Base-by-base conservation (phyloP, 2,329 filamentous ascomycete species). In the Knoxdaviesia proteae region DNA sequence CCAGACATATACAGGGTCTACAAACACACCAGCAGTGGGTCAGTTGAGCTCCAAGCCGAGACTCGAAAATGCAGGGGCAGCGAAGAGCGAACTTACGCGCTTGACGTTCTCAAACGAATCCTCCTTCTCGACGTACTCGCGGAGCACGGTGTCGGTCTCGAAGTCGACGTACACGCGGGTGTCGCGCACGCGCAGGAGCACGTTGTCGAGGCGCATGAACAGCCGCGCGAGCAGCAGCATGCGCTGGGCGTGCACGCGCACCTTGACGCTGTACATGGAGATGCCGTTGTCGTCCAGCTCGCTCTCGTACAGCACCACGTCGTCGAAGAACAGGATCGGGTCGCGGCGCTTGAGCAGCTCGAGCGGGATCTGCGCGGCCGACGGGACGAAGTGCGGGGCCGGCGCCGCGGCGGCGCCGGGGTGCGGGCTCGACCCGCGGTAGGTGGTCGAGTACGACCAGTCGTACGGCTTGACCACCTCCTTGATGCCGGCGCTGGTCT, bases 201-300 rank as follows among this genome's bases (percentile, higher is more conserved):
- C 90, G 52, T 84, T 80, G 54, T 98, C 90, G 36, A 98, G 66
- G 45, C 90, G 71, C 79, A 98, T 83, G 59, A 94, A 98, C 56
- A 94, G 78, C 30, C 90, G 71, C 49, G 74, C 76, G 4, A 98
- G 71, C 47, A 98, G 66, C 44, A 98, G 68, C 61, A 98, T 76
- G 44, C 90, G 70, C 52, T 79, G 74, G 44, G 87, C 84, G 78
- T 96, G 94, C 44, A 96, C 88, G 46, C 90, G 71, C 41, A 96
- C 65, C 65, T 98, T 98, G 60, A 81, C 84, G 47, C 79, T 92
- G 45, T 92, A 68, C 56, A 94, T 71, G 32, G 84, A 84, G 51
- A 96, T 90, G 47, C 90, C 90, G 55, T 98, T 98, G 59, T 98
- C 90, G 47, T 94, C 90, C 39, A 98, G 72, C 65, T 98, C 90